Evolutionary conservation across 2,329 filamentous ascomycete species (phyloP).

Genomic region (Pseudogymnoascus sp.): DNA sequence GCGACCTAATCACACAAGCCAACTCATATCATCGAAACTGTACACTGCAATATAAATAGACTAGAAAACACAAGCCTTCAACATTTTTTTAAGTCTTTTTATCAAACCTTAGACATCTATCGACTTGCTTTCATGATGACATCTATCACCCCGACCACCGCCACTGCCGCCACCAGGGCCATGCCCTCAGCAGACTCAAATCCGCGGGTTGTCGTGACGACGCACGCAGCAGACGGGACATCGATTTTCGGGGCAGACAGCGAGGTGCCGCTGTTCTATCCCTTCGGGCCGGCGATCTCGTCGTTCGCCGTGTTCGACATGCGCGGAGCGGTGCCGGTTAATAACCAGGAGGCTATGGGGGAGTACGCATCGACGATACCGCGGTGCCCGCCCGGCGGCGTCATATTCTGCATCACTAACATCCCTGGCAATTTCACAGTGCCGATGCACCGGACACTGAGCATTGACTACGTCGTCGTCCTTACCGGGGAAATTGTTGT

Average conservation of each 20-base stretch:
- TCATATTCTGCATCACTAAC: constrained; percentile 26
- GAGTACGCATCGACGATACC: constrained; percentile 20
- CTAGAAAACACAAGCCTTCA: not conserved
- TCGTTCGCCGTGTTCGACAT: constrained; percentile 29
- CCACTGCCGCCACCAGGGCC: not conserved
- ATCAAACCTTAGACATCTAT: not conserved
- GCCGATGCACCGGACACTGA: constrained; percentile 36
- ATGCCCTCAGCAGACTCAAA: not conserved
- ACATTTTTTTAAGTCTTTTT: not conserved
- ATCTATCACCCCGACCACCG: not conserved
- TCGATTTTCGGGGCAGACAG: constrained; percentile 28
- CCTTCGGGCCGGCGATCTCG: constrained; percentile 26
- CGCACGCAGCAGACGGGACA: constrained; percentile 24
- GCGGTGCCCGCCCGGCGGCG: constrained; percentile 29
- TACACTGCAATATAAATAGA: not conserved
- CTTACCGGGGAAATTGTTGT: constrained; percentile 34
- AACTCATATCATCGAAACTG: not conserved
- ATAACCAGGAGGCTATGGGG: constrained; percentile 19
- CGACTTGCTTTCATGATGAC: not conserved
- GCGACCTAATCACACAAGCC: not conserved
- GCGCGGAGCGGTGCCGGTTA: constrained; percentile 25
- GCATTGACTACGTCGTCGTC: constrained; percentile 34
- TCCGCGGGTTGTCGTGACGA: constrained; percentile 27
- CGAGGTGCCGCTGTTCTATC: constrained; percentile 22
- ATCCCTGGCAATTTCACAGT: constrained; percentile 13